Base-by-base conservation (phyloP, 768 basidiomycete species). In the Kwoniella europaea region DNA sequence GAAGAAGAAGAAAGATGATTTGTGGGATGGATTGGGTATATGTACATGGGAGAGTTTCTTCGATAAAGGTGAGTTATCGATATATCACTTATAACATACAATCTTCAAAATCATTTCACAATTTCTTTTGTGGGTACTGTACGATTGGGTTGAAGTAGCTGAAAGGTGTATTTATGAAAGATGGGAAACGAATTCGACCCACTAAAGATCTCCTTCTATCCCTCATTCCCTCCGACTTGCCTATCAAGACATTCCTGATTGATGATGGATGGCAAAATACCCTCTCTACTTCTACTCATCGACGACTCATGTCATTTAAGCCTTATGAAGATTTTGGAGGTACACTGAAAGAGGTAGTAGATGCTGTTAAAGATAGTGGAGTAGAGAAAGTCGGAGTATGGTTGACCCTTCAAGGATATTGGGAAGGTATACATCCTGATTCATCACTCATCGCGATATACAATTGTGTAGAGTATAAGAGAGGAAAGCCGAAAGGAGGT, bases 191-290 rank as follows among this genome's bases (percentile, higher is more conserved):
- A 10, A 64, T 29, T n/a, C 22, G 68, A 12, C 63, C 66, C 2
- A 77, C 69, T 43, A 64, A 72, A 16, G 63, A 75, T 12, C 44
- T 71, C n/a, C 73, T 80, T 20, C 69, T 74, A 20, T 62, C 50
- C 16, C 67, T 76, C 6, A 63, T 75, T 16, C 73, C 69, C 0
- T 10, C 27, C 18, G 46, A 50, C 27, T 43, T 74, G 24, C 76
- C 77, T 9, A 75, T 80, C 63, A 68, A 73, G 61, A 69, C 75
- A 1, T 77, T 72, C 74, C 62, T 80, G 27, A 76, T 80, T n/a
- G 79, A 80, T 63, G 79, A 78, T 66, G 79, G 79, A 15, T 80
- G 79, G 79, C 79, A 75, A 57, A 72, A 75, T 52, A 67, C 71
- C 22, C 50, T 52, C 10, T 35, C 20, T 10, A 35, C 61, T 20